A percentile compares a stretch with the other conserved stretches of the same genome.
Conservation (phyloP, 495 filamentous ascomycete genomes). For the Tricharina praecox region DNA sequence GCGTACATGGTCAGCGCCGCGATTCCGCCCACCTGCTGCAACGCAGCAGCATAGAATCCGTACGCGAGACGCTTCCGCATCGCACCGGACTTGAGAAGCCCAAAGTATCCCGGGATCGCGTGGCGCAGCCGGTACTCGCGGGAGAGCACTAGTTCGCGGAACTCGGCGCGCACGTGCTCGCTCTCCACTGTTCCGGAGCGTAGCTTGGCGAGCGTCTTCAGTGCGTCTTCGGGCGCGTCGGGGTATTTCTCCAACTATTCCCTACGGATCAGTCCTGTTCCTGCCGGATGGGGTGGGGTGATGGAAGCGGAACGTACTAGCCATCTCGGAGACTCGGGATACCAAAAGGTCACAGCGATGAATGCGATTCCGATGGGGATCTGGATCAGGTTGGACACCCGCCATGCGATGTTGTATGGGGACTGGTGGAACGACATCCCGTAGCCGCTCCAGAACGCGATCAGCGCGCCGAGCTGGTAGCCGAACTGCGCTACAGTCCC, state of each 20-base stretch:
- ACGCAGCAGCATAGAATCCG: constrained; percentile 28
- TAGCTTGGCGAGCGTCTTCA: constrained; percentile 24
- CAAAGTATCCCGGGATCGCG: constrained; percentile 24
- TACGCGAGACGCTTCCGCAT: constrained; percentile 29
- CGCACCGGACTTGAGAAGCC: constrained; percentile 24
- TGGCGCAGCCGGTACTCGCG: constrained; percentile 26
- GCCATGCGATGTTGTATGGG: constrained; percentile 31
- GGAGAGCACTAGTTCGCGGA: constrained; percentile 29
- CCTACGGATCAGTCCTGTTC: constrained; percentile 8
- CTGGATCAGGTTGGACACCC: constrained; percentile 29
- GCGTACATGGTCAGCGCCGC: constrained; percentile 28
- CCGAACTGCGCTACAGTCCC: constrained; percentile 28
- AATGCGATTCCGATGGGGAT: constrained; percentile 29
- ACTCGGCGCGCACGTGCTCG: constrained; percentile 27
- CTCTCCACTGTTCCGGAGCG: constrained; percentile 24
- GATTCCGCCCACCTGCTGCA: constrained; percentile 26
- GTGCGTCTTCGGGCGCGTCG: constrained; percentile 25
- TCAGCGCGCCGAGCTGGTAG: constrained; percentile 29
- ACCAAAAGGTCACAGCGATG: constrained; percentile 28
- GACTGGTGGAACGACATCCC: constrained; percentile 31
- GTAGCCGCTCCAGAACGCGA: constrained; percentile 30
- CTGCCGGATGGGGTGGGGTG: not conserved
- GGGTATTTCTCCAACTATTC: constrained; percentile 28
- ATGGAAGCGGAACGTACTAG: not conserved
- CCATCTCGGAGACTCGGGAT: constrained; percentile 10